These are phyloP conservation scores for Daldinia eschscholtzii DNA, from an alignment of 2,329 filamentous ascomycete genomes.

Conservation along the genomic window DNA sequence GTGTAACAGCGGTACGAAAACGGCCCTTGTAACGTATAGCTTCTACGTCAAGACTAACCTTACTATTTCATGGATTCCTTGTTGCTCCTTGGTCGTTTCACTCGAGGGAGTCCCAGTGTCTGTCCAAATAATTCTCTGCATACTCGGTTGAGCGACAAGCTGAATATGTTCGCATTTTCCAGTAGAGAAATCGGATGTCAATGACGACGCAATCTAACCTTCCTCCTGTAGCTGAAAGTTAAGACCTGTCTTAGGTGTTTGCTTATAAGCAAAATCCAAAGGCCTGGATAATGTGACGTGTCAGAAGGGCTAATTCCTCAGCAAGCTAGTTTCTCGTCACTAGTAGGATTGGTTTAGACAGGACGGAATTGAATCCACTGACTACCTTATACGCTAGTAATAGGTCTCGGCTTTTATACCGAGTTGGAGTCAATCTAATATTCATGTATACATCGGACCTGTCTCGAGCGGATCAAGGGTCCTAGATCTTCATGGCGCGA, in stretches of 20 bases:
- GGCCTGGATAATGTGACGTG: constrained; percentile 29
- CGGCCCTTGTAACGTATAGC: constrained; percentile 13
- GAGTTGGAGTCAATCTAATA: background rate
- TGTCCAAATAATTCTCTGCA: constrained; percentile 18
- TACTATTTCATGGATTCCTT: constrained; percentile 16
- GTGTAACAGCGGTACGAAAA: constrained; percentile 33
- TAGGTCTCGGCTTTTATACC: constrained; percentile 4
- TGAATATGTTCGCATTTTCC: constrained; percentile 4
- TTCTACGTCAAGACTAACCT: constrained; percentile 22
- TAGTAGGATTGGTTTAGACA: constrained; percentile 22
- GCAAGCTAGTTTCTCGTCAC: constrained; percentile 29
- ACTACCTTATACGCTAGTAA: constrained; percentile 4
- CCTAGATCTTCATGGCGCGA: constrained; percentile 1
- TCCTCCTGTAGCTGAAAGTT: constrained; percentile 22
- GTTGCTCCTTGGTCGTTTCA: constrained; percentile 25
- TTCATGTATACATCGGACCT: background rate
- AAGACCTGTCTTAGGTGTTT: constrained; percentile 33
- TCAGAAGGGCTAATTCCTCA: constrained; percentile 22
- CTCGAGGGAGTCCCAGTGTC: constrained; percentile 26
- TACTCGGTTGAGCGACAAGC: constrained; percentile 9
- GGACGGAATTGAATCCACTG: background rate
- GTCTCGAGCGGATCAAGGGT: background rate
- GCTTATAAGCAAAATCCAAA: constrained; percentile 2
- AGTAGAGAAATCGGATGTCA: constrained; percentile 4
- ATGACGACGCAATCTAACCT: constrained; percentile 7